phyloP scores from a whole-genome alignment of 345 rosid species.

The Populus ilicifolia region DNA sequence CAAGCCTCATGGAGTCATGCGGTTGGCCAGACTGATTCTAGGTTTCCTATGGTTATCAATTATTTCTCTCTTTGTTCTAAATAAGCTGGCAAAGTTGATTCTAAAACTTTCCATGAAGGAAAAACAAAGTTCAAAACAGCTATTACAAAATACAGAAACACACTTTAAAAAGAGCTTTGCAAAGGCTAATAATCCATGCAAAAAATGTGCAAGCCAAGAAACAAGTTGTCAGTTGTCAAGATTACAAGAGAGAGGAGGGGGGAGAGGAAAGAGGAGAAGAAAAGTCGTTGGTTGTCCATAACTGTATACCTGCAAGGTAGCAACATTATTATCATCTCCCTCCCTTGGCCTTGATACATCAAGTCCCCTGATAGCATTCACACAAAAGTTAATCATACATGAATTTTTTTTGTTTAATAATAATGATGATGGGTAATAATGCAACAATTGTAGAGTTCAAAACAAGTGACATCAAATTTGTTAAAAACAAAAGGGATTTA shows the following conservation, averaged over 20 bases:
- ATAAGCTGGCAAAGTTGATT: not conserved
- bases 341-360: slow-evolving; percentile 87
- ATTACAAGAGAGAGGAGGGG: not conserved
- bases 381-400: slow-evolving; percentile 16
- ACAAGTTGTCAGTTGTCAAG: not conserved
- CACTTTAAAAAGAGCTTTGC: not conserved
- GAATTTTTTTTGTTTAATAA: not conserved
- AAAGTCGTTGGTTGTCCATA: not conserved
- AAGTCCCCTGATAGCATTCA: slow-evolving; percentile 61
- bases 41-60: not conserved
- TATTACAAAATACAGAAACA: not conserved
- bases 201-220: slow-evolving; percentile 4
- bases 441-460: not conserved
- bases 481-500: not conserved
- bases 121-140: not conserved
- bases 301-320: slow-evolving; percentile 73
- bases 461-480: slow-evolving; percentile 8
- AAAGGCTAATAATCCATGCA: slow-evolving; percentile 1
- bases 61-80: not conserved
- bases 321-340: slow-evolving; percentile 58
- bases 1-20: not conserved
- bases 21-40: not conserved
- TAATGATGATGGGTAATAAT: not conserved
- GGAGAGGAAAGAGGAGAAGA: not conserved
- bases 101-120: not conserved